A percentile compares a stretch with the other conserved stretches of the same genome.
Conservation (phyloP, 2,329 filamentous ascomycete genomes). For the Trichoderma breve region DNA sequence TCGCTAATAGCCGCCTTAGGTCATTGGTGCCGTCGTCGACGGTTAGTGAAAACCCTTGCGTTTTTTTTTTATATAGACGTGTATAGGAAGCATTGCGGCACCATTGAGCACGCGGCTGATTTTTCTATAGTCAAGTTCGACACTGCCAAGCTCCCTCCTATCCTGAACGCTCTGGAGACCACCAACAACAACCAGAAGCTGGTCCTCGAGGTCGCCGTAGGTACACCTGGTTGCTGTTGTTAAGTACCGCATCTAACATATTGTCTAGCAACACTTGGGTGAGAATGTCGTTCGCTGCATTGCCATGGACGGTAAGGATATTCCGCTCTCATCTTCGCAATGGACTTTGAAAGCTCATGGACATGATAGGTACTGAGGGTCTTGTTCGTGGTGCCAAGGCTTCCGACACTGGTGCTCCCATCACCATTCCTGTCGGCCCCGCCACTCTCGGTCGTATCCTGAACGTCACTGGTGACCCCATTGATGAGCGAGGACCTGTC, state of each 20-base stretch:
- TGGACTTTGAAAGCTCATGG: neutral
- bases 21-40: slow-evolving; percentile 99
- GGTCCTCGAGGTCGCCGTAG: slow-evolving; percentile 92
- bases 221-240: slow-evolving; percentile 29
- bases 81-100: neutral
- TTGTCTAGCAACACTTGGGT: slow-evolving; percentile 90
- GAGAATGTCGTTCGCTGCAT: slow-evolving; percentile 99
- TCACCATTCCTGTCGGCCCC: slow-evolving; percentile 92
- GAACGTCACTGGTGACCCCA: slow-evolving; percentile 99
- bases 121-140: slow-evolving; percentile 85
- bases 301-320: slow-evolving; percentile 94
- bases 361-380: slow-evolving; percentile 88
- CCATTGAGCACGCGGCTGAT: slow-evolving; percentile 26
- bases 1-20: slow-evolving; percentile 64
- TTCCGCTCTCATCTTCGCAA: slow-evolving; percentile 17
- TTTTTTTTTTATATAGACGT: slow-evolving; percentile 5
- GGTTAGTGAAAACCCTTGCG: slow-evolving; percentile 58
- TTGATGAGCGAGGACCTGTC: slow-evolving; percentile 98
- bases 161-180: slow-evolving; percentile 95
- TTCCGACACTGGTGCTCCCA: slow-evolving; percentile 87
- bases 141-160: slow-evolving; percentile 84
- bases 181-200: slow-evolving; percentile 92
- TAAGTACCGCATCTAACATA: slow-evolving; percentile 37
- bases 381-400: slow-evolving; percentile 88
- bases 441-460: slow-evolving; percentile 97